Evolutionary conservation across 192 early-diverging fungal species (phyloP), one percentile per base, ranked within the genome.

Genomic region (Umbelopsis isabellina): DNA sequence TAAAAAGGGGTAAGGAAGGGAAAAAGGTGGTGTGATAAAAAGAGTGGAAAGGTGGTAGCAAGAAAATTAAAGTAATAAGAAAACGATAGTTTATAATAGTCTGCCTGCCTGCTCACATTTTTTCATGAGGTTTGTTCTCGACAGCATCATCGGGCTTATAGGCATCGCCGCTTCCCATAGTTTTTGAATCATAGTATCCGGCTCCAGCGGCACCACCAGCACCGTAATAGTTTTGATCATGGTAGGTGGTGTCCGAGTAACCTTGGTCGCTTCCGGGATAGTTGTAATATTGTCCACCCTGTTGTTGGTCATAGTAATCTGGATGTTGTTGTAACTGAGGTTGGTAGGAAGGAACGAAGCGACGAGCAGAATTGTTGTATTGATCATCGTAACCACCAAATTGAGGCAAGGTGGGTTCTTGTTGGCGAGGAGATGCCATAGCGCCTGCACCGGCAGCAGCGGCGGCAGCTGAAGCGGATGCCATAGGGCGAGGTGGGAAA

Each of bases 401-500:
- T n/a, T 61, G 55, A n/a, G 55, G 55, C 1, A 61, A 16, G 25
- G 55, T 61, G 30, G 55, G 55, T 61, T 61, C 55, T 35, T 61
- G 55, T 25, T 30, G 55, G n/a, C 13, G 23, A 16, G 27, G 27
- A 25, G 55, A 35, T 25, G 55, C 27, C 30, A 61, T n/a, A 12
- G 55, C 55, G 8, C 55, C 55, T 13, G 55, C 55, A 33, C 55
- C 55, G 12, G 30, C 30, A 61, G 55, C 55, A 16, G 55, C 55
- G 15, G 55, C 55, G 33, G 55, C 55, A 2, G 16, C 55, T 1
- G 55, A 61, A 61, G 30, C 30, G 4, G 55, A 33, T 0, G 11
- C 15, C 55, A 61, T 61, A n/a, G 55, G 55, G 58, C 66, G 76
- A 44, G 69, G 68, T 55, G 71, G 68, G 65, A 73, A 73, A 67